Evolutionary conservation across 2,329 filamentous ascomycete species (phyloP).

Genomic region (Alternaria longipes): DNA sequence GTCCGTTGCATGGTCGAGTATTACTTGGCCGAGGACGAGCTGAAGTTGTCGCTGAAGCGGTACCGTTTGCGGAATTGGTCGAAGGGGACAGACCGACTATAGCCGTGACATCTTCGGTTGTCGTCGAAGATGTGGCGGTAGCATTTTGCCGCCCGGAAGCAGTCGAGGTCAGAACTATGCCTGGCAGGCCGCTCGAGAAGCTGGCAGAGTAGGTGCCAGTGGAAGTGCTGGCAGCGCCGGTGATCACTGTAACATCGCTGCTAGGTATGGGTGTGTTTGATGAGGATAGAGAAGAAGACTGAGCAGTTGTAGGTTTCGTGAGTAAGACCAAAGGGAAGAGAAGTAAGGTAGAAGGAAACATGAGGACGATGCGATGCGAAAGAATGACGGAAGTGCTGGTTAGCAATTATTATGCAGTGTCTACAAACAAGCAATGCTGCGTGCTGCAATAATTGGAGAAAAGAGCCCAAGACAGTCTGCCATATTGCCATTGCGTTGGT

Average conservation of each 20-base stretch:
- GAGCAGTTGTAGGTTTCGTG: conserved; percentile 20
- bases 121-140: conserved; percentile 20
- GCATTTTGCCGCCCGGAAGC: conserved; percentile 22
- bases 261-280: conserved; percentile 19
- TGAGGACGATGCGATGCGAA: conserved; percentile 19
- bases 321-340: conserved; percentile 19
- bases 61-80: conserved; percentile 19
- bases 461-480: background rate
- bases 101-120: conserved; percentile 26
- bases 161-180: conserved; percentile 10
- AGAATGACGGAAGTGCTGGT: conserved; percentile 16
- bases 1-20: conserved; percentile 46
- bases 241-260: conserved; percentile 9
- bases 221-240: background rate
- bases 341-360: conserved; percentile 19
- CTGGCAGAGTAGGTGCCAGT: background rate
- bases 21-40: conserved; percentile 31
- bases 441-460: background rate
- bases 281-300: conserved; percentile 18
- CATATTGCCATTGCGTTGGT: background rate
- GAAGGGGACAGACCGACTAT: conserved; percentile 28
- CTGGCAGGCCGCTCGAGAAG: conserved; percentile 5
- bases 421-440: background rate
- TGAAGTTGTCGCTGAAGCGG: conserved; percentile 20
- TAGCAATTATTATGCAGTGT: conserved; percentile 8